Evolutionary conservation across 306 rosid species (phyloP).

Genomic region (Mimosa pudica): DNA sequence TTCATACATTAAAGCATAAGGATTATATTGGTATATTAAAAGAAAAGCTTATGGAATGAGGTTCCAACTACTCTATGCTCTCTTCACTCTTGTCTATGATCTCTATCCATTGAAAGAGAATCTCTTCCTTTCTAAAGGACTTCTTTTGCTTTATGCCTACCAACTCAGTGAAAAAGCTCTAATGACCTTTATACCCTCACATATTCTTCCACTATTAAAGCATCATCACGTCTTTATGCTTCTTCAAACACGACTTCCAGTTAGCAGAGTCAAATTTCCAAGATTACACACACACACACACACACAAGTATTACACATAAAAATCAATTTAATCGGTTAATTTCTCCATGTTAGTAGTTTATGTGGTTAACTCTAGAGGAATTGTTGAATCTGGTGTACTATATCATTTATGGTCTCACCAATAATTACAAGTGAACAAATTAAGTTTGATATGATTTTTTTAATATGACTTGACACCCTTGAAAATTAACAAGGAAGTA

Average conservation of each 20-base stretch:
- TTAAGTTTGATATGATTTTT: too few relatives aligned
- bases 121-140: constrained; percentile 1
- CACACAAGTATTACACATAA: too few relatives aligned
- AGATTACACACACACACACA: too few relatives aligned
- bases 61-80: constrained; percentile 41
- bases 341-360: too few relatives aligned
- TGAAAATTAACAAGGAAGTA: too few relatives aligned
- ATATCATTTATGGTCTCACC: too few relatives aligned
- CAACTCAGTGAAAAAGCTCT: not conserved
- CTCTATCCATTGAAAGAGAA: constrained; percentile 35
- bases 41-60: constrained; percentile 45
- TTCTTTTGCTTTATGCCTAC: constrained; percentile 3
- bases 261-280: not conserved
- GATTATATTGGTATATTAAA: not conserved
- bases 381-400: too few relatives aligned
- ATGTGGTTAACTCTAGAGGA: too few relatives aligned
- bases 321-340: not conserved
- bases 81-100: not conserved
- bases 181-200: not conserved
- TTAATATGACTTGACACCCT: too few relatives aligned
- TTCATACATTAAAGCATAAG: not conserved
- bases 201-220: not conserved
- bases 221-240: not conserved
- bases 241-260: too few relatives aligned
- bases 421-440: too few relatives aligned